Evolutionary conservation across 1,284 basidiomycete species (phyloP), one percentile per base, ranked within the genome.

Genomic region (Earliella scabrosa): DNA sequence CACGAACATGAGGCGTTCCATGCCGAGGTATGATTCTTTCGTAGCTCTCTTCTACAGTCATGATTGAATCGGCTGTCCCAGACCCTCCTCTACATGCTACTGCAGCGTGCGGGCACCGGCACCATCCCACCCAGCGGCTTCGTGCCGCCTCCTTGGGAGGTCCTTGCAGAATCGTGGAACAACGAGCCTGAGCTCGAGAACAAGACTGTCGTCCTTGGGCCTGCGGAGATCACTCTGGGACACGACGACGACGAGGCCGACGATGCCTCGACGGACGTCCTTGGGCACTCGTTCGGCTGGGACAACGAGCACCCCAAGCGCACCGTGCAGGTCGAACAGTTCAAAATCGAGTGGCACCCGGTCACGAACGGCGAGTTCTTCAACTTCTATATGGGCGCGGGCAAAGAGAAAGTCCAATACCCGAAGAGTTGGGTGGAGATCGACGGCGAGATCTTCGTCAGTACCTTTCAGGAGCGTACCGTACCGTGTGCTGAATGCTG

Each of bases 81-180:
- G 82, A 99, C 97, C 0, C 77, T 98, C 29, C 78, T 98, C 1
- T 98, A 98, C 75, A 98, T 97, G 93, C 84, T 96, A 7, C 70
- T 95, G 10, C 95, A 97, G 70, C 82, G 86, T 39, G 85, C 87
- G 18, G 90, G 88, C 9, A 81, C 77, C 0, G 86, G 90, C 8
- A 94, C 94, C 1, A 79, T 93, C 36, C 82, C 92, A 4, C 96
- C 97, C 0, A 77, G 81, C 0, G 88, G 86, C 3, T 94, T 95
- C 69, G 76, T 83, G 5, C 64, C 77, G 0, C 97, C 97, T 0
- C 78, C 86, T 18, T 98, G 95, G 90, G 73, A 77, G 6, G 79
- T 84, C 0, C 82, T 98, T 7, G 77, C 83, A 1, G 74, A 75
- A 24, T 71, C 73, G 7, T 97, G 95, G 93, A 77, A 87, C 45